Base-by-base conservation (phyloP, 495 filamentous ascomycete species). In the Xylaria venustula region DNA sequence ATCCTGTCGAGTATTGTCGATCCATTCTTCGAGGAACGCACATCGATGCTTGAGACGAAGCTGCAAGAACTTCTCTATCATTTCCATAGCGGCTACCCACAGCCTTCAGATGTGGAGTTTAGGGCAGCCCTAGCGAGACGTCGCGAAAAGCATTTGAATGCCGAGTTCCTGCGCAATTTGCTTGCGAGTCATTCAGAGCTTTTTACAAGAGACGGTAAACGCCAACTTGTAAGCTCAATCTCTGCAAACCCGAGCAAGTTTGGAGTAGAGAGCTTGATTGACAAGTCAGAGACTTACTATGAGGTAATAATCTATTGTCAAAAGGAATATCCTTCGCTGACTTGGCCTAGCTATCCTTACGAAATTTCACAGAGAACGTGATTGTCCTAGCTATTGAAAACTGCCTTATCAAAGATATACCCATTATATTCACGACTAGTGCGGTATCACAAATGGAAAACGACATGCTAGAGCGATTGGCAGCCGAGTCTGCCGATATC, bases 61-160 rank as follows among this genome's bases (percentile, higher is more conserved):
- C 46, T 79, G 11, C 56, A 74, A 7, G 78, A 81, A 36, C 70
- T 81, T 30, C 64, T 79, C 5, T 64, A 55, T 7, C 72, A 72
- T 12, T 76, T 73, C 54, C 70, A 67, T 23, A 62, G 41, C 14
- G 66, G 73, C 12, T 40, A 67, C 46, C 68, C 67, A 2, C 61
- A 68, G 34, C 68, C 67, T 41, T 64, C 62, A 8, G 71, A 75
- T 25, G 34, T 34, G 8, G 60, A 70, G n/a, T 72, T 75, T 19
- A 57, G 60, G 3, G 41, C 41, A n/a, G 40, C 58, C 34, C 36
- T 65, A 7, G 37, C 23, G 14, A 28, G 20, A 23, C 60, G 49
- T 42, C 51, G 44, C 11, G 49, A 44, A 25, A 66, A 44, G 22
- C 58, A 59, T 1, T 11, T 30, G 26, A 25, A 47, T 12, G 11